Conservation (phyloP, 441 rosid species). For the Populus hybrid region DNA sequence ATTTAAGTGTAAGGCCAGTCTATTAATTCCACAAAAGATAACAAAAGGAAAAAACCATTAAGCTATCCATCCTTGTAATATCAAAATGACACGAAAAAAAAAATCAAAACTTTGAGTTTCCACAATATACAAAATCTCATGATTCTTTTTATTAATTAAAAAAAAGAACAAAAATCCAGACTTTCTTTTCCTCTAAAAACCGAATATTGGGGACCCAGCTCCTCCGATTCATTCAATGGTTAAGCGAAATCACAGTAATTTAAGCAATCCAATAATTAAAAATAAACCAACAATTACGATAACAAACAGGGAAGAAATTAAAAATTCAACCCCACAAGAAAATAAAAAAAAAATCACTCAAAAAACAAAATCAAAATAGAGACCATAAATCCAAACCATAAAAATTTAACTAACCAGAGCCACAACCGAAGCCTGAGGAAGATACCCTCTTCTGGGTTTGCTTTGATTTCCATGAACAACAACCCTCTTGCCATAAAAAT, state of each 20-base stretch:
- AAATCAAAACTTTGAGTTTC: background rate
- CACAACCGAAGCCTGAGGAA: conserved; percentile 20
- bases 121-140: background rate
- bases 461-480: conserved; percentile 25
- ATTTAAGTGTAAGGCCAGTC: conserved; percentile 56
- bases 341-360: background rate
- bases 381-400: background rate
- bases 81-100: background rate
- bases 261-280: conserved; percentile 11
- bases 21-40: conserved; percentile 40
- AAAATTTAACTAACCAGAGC: conserved; percentile 47
- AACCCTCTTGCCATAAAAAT: conserved; percentile 44
- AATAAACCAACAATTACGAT: conserved; percentile 57
- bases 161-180: background rate
- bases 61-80: background rate
- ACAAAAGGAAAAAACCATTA: background rate
- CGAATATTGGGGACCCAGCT: background rate
- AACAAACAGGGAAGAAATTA: background rate
- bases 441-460: conserved; percentile 22
- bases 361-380: background rate
- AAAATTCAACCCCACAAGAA: background rate
- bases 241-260: background rate
- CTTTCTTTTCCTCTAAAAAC: background rate
- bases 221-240: background rate
- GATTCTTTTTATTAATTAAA: background rate